Evolutionary conservation across 345 rosid species (phyloP), one percentile per base, ranked within the genome.

Genomic region (Brassica nigra): DNA sequence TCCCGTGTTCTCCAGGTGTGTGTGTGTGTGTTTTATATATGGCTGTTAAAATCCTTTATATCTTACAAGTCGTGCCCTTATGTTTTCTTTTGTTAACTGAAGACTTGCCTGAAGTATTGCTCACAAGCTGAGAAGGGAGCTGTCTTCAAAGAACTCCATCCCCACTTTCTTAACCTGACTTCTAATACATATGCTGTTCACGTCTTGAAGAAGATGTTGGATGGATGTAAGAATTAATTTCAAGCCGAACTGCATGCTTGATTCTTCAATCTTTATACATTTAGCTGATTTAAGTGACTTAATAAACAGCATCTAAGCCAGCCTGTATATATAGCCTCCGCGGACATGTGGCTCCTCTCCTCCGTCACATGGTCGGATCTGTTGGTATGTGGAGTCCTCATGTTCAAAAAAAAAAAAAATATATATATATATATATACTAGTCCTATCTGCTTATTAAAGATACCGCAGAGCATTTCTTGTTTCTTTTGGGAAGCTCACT

Each of bases 1-100:
- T 93, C 99, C 23, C 98, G 97, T 67, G 93, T 96, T 75, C 85
- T 96, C 82, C 98, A 96, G 98, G 99, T 96, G 11, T 52, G 11
- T 55, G 31, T 55, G 31, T 57, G 3, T 6, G 55, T 49, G 52
- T 52, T 6, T n/a, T 52, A 9, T 58, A 8, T 12, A 62, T 57
- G 3, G 3, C 8, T 63, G 30, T 66, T n/a, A 65, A 23, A 61
- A 27, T 68, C 54, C 5, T 39, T 44, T 20, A 8, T 70, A 7
- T 65, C 9, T 42, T 42, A 10, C 68, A 34, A 9, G n/a, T 2
- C 63, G 49, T 54, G 65, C 27, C 27, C 27, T 23, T 23, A 23
- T 23, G 27, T 39, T 55, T 71, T 82, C 74, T 76, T 82, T 52
- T 10, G 16, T 30, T 2, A 2, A 42, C n/a, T 52, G 81, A 93